phyloP scores from a whole-genome alignment of 148 eudicot species.

The Rhododendron kiyosumense region DNA sequence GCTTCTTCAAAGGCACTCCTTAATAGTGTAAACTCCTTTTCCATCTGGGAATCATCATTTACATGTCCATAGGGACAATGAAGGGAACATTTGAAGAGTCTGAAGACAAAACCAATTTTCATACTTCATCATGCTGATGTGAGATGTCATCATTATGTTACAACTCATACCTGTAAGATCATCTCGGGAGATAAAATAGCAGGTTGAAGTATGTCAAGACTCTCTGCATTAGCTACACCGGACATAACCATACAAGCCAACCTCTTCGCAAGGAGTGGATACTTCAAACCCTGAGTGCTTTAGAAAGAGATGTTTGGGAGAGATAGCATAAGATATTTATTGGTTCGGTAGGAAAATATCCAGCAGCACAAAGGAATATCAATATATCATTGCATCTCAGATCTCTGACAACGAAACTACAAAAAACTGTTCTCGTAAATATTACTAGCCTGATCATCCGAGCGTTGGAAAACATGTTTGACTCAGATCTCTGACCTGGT shows the following conservation, averaged over 20 bases:
- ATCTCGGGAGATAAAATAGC: slow-evolving; percentile 50
- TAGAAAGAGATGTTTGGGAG: slow-evolving; percentile 11
- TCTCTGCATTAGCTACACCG: slow-evolving; percentile 53
- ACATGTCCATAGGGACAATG: not conserved
- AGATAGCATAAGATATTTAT: not conserved
- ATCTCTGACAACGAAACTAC: not conserved
- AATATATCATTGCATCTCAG: not conserved
- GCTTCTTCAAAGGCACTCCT: slow-evolving; percentile 51
- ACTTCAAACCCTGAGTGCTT: slow-evolving; percentile 72
- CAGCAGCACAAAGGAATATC: not conserved
- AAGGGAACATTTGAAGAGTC: not conserved
- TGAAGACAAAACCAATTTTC: not conserved
- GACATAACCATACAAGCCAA: slow-evolving; percentile 83
- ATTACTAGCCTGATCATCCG: not conserved
- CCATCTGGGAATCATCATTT: slow-evolving; percentile 43
- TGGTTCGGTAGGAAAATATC: not conserved
- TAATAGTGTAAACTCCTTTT: slow-evolving; percentile 64
- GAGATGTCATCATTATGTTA: not conserved
- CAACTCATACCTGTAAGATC: slow-evolving; percentile 34
- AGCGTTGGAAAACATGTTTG: not conserved
- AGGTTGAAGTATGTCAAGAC: slow-evolving; percentile 83
- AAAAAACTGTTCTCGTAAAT: not conserved
- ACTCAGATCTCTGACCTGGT: not conserved
- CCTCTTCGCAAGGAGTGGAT: slow-evolving; percentile 82
- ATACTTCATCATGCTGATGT: not conserved